A percentile compares a stretch with the other conserved stretches of the same genome.
Evolutionary conservation across 345 rosid genomes (phyloP).

Genomic region (Eucalyptus polyanthemos): DNA sequence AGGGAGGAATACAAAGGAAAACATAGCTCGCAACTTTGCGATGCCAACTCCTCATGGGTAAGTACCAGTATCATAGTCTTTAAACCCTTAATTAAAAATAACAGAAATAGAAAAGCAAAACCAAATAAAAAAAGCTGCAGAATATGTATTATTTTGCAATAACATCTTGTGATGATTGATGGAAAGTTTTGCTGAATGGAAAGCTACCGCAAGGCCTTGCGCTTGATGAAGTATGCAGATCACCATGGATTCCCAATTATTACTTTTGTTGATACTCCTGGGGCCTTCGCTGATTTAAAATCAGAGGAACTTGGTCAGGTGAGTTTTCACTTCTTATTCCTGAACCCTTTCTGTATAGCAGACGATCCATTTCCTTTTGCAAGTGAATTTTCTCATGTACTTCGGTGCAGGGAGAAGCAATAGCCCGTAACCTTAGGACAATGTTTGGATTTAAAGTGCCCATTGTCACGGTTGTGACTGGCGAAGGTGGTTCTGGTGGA

Average conservation of each 20-base stretch:
- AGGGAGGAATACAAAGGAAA: constrained; percentile 97
- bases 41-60: constrained; percentile 99
- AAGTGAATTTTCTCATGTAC: neutral
- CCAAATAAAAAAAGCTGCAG: neutral
- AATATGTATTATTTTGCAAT: neutral
- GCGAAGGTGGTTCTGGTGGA: constrained; percentile 99
- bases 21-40: constrained; percentile 86
- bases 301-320: constrained; percentile 34
- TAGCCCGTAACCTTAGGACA: constrained; percentile 80
- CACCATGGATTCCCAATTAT: constrained; percentile 20
- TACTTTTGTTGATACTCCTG: constrained; percentile 22
- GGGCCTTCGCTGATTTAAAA: constrained; percentile 26
- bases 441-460: constrained; percentile 97
- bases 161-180: neutral
- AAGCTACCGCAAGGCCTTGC: constrained; percentile 20
- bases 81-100: neutral
- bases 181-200: neutral
- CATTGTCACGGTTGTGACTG: constrained; percentile 76
- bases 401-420: constrained; percentile 83
- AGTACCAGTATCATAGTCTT: neutral
- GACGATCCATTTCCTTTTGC: neutral
- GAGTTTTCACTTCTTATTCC: neutral
- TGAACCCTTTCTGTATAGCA: neutral
- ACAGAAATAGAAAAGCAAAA: neutral
- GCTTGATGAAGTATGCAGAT: constrained; percentile 19